Evolutionary conservation across 2,329 filamentous ascomycete species (phyloP), one percentile per base, ranked within the genome.

Genomic region (Phaeosphaeria sp.): DNA sequence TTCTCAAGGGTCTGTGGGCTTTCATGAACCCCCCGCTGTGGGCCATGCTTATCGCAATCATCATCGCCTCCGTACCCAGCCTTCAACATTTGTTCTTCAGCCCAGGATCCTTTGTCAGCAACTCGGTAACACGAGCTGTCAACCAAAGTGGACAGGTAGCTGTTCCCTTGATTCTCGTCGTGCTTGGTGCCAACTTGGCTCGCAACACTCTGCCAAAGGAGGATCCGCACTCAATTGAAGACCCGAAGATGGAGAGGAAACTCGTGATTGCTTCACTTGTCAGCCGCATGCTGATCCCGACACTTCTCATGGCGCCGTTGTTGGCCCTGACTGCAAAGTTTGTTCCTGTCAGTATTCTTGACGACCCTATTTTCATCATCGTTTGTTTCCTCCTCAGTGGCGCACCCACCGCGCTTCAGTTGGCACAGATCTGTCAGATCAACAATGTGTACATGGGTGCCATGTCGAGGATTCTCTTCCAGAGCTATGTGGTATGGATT

Each of bases 1-100:
- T 91, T 66, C 78, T 86, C 65, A 79, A 79, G 49, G 93, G 93
- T 51, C 75, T 93, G 13, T 95, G 91, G 91, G 90, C 91, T 48
- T 97, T 97, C 77, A 98, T 99, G 94, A 98, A 98, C 78, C 94
- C 95, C 43, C 95, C 95, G 0, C 87, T 99, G 24, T 98, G 93
- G 93, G 93, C 95, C 27, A 98, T 99, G 95, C 81, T 98, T 33
- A 82, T 89, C 40, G 92, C 95, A n/a, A 89, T 98, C 46, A 80
- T 97, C 50, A 91, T 99, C 6, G 95, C 95, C 2, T 96, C 93
- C 0, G 86, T 97, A 6, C 95, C 95, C 0, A 73, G 82, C 1
- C 84, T 99, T 7, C 94, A 99, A 76, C 82, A 84, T 42, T 80
- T 95, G 18, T 97, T 99, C 81, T 99, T 98, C 78, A 84, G 89